Conservation (phyloP, 352 stramenopile species). For the Pythium biforme region DNA sequence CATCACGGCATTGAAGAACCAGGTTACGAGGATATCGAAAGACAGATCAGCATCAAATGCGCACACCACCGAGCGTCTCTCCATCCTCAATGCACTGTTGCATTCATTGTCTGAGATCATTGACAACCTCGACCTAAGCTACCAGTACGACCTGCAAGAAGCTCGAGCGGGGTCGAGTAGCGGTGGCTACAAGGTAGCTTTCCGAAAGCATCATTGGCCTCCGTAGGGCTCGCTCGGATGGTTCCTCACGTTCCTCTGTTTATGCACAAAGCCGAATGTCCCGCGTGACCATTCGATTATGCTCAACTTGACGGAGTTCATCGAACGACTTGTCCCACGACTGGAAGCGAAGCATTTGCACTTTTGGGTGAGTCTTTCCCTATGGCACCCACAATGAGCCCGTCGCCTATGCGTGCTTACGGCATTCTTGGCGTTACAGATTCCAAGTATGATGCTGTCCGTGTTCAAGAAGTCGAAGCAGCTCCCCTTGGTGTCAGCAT, state of each 20-base stretch:
- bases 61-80: slow-evolving; percentile 25
- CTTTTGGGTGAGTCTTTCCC: slow-evolving; percentile 47
- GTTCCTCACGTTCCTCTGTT: neutral
- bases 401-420: neutral
- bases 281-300: slow-evolving; percentile 79
- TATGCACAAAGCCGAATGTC: slow-evolving; percentile 44
- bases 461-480: slow-evolving; percentile 25
- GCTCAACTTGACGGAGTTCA: slow-evolving; percentile 77
- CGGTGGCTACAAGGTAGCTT: slow-evolving; percentile 56
- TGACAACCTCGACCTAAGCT: slow-evolving; percentile 59
- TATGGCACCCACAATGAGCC: neutral
- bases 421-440: neutral
- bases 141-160: slow-evolving; percentile 57
- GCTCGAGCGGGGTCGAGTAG: slow-evolving; percentile 30
- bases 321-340: slow-evolving; percentile 51
- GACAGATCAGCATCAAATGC: neutral
- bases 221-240: neutral
- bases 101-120: slow-evolving; percentile 50
- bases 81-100: slow-evolving; percentile 54
- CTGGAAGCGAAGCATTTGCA: slow-evolving; percentile 27
- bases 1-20: neutral
- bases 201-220: neutral
- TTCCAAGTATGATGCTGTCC: slow-evolving; percentile 21
- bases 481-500: slow-evolving; percentile 31
- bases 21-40: neutral